These are phyloP conservation scores for Alternaria burnsii DNA, from an alignment of 2,329 filamentous ascomycete species.

Conservation along the genomic window DNA sequence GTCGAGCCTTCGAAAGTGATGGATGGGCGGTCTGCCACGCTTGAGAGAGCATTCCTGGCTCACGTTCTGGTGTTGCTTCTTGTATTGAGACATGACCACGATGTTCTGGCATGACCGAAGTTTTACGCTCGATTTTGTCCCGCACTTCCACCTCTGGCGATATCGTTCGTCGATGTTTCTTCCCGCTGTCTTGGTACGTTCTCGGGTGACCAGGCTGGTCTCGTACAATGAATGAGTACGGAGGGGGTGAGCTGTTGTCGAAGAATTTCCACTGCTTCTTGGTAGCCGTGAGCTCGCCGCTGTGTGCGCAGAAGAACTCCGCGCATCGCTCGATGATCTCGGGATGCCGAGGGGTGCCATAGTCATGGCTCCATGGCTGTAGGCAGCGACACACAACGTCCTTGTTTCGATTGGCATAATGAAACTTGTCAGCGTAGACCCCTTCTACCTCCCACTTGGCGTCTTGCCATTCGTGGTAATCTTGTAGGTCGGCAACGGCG, in stretches of 20 bases:
- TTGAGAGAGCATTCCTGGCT: conserved; percentile 19
- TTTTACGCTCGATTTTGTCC: background rate
- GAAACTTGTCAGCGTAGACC: conserved; percentile 17
- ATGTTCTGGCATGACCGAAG: background rate
- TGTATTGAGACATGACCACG: background rate
- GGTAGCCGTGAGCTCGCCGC: conserved; percentile 6
- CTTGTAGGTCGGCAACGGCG: conserved; percentile 1
- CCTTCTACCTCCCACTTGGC: conserved; percentile 7
- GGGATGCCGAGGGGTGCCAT: conserved; percentile 10
- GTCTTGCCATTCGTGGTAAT: conserved; percentile 1
- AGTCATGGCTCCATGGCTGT: background rate
- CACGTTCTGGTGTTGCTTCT: background rate
- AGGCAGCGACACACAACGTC: conserved; percentile 27
- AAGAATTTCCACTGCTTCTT: conserved; percentile 22
- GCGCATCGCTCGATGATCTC: conserved; percentile 26
- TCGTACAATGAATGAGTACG: background rate
- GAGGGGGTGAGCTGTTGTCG: conserved; percentile 4
- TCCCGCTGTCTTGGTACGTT: background rate
- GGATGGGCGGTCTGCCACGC: conserved; percentile 27
- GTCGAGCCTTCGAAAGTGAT: conserved; percentile 10
- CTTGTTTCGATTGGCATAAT: conserved; percentile 23
- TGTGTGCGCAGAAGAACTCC: conserved; percentile 18
- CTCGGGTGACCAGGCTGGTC: background rate
- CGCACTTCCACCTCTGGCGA: conserved; percentile 4
- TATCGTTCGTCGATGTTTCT: background rate